A percentile compares a stretch with the other conserved stretches of the same genome.
Evolutionary conservation across 768 basidiomycete species (phyloP).

Genomic region (Boletus rubescentipes): DNA sequence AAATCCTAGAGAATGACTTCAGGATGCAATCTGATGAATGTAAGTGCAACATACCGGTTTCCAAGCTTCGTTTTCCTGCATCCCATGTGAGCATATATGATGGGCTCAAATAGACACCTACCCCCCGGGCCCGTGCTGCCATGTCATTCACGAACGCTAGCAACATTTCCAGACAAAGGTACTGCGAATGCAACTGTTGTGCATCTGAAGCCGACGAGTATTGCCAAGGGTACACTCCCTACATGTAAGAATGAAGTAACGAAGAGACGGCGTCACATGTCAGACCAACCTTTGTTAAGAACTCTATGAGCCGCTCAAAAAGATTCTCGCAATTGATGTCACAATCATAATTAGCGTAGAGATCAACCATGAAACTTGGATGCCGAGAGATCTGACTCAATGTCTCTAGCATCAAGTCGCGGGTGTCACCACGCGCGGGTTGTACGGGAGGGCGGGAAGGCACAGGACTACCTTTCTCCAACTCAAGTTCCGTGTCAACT

Average conservation of each 20-base stretch:
- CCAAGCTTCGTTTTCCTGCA: conserved; percentile 55
- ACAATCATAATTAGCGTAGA: conserved; percentile 96
- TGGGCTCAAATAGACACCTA: conserved; percentile 26
- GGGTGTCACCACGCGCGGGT: conserved; percentile 83
- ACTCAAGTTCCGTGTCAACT: conserved; percentile 38
- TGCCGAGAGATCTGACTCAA: conserved; percentile 77
- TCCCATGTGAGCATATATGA: conserved; percentile 9
- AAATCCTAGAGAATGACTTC: conserved; percentile 43
- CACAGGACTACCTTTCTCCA: conserved; percentile 48
- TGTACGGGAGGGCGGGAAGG: conserved; percentile 60
- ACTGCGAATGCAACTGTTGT: conserved; percentile 76
- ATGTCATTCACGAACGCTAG: conserved; percentile 87
- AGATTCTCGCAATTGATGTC: conserved; percentile 96
- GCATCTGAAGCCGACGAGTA: conserved; percentile 56
- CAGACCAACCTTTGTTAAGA: conserved; percentile 73
- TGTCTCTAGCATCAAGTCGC: conserved; percentile 88
- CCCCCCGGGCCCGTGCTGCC: conserved; percentile 61
- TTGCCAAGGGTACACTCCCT: conserved; percentile 81
- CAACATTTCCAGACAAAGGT: conserved; percentile 84
- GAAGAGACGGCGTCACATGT: neutral
- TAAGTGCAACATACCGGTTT: conserved; percentile 47
- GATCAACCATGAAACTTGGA: conserved; percentile 91
- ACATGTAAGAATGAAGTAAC: conserved; percentile 5
- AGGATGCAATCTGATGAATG: conserved; percentile 1
- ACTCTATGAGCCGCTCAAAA: conserved; percentile 85